Conservation (phyloP, 345 rosid genomes). For the Cochlearia excelsa region DNA sequence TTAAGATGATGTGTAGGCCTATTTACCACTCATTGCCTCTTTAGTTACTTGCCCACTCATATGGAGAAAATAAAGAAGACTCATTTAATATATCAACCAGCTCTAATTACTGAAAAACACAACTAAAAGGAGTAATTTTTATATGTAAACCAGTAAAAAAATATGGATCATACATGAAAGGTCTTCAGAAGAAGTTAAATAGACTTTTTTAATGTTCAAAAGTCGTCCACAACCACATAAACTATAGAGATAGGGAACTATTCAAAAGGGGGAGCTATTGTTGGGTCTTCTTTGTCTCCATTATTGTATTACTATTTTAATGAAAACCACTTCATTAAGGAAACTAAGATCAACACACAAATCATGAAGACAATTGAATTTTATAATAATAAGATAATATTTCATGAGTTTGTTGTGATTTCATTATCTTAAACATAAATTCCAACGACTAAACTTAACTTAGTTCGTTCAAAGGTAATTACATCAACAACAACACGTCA, state of each 20-base stretch:
- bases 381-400: slow-evolving; percentile 9
- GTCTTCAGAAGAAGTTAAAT: slow-evolving; percentile 1
- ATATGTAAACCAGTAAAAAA: neutral
- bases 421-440: slow-evolving; percentile 17
- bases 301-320: slow-evolving; percentile 15
- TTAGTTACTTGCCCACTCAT: slow-evolving; percentile 13
- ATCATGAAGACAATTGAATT: slow-evolving; percentile 8
- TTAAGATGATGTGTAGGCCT: slow-evolving; percentile 27
- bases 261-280: slow-evolving; percentile 7
- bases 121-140: too few species aligned
- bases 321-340: neutral
- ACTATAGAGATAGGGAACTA: slow-evolving; percentile 11
- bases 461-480: neutral
- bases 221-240: slow-evolving; percentile 25
- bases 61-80: neutral
- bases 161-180: neutral
- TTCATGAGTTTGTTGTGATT: neutral
- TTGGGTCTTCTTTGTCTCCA: slow-evolving; percentile 26
- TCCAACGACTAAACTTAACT: neutral
- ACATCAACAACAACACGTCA: slow-evolving; percentile 28
- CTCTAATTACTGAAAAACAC: too few species aligned
- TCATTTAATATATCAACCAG: neutral
- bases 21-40: slow-evolving; percentile 30
- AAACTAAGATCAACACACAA: slow-evolving; percentile 14
- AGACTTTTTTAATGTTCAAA: slow-evolving; percentile 5